These are phyloP conservation scores for Sarocladium strictum DNA, from an alignment of 2,329 filamentous ascomycete genomes.

Conservation along the genomic window DNA sequence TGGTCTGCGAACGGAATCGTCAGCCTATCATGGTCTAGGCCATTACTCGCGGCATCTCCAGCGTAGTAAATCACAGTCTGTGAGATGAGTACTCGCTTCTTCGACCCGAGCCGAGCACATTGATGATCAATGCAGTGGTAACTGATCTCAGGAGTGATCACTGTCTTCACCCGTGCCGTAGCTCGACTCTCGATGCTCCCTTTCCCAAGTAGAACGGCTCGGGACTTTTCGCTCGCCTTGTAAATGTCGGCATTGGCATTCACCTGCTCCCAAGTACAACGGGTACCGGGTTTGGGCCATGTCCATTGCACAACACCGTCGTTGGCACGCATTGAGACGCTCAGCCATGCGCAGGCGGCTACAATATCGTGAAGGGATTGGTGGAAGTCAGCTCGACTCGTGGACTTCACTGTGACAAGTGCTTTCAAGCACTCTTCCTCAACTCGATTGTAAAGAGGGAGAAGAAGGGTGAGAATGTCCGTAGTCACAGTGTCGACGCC, in stretches of 20 bases:
- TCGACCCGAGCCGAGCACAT: not conserved
- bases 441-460: slow-evolving; percentile 18
- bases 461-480: slow-evolving; percentile 18
- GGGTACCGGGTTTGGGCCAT: slow-evolving; percentile 25
- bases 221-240: slow-evolving; percentile 13
- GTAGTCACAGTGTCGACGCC: slow-evolving; percentile 22
- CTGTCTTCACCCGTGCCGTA: slow-evolving; percentile 26
- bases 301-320: slow-evolving; percentile 18
- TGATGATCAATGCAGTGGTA: not conserved
- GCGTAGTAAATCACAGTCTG: not conserved
- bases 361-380: slow-evolving; percentile 23
- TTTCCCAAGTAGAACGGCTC: slow-evolving; percentile 9
- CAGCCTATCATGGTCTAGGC: not conserved
- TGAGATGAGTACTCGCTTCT: not conserved
- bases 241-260: slow-evolving; percentile 14
- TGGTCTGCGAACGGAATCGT: not conserved
- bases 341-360: slow-evolving; percentile 25
- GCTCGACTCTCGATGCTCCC: not conserved
- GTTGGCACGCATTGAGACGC: slow-evolving; percentile 20
- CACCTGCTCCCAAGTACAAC: slow-evolving; percentile 15
- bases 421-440: not conserved
- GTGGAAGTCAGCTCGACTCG: slow-evolving; percentile 13
- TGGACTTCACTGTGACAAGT: not conserved
- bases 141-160: slow-evolving; percentile 20
- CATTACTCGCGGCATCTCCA: not conserved